Evolutionary conservation across 371 early-diverging fungal species (phyloP).

Genomic region (Mortierella polycephala): DNA sequence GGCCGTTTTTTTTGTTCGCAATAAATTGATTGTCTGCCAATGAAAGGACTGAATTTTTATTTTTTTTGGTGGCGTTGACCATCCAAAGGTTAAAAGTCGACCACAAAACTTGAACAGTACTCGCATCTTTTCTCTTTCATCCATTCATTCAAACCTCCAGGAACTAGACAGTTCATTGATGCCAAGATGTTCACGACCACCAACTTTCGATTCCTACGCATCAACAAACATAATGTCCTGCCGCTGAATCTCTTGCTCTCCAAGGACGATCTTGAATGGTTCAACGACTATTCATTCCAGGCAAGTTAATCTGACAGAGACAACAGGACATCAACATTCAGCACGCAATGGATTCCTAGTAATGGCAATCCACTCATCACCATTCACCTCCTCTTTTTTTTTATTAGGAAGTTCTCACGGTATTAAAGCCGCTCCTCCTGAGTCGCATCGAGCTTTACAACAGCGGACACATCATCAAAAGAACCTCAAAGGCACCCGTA

Average conservation of each 20-base stretch:
- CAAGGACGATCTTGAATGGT: conserved; percentile 51
- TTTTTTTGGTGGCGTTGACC: conserved; percentile 8
- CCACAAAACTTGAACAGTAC: too few relatives aligned
- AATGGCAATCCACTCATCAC: neutral
- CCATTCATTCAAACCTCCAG: neutral
- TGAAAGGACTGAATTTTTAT: neutral
- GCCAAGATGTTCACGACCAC: conserved; percentile 28
- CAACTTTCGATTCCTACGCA: conserved; percentile 48
- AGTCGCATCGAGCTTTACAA: conserved; percentile 30
- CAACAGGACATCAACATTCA: neutral
- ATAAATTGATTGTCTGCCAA: neutral
- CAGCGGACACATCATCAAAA: conserved; percentile 30
- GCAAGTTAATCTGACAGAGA: conserved; percentile 5
- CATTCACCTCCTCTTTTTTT: neutral
- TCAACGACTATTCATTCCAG: conserved; percentile 47
- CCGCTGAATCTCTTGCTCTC: conserved; percentile 42
- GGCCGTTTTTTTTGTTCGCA: neutral
- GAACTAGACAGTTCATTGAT: neutral
- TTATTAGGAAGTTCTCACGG: conserved; percentile 34
- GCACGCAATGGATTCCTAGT: neutral
- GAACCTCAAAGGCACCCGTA: conserved; percentile 7
- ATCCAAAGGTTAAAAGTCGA: neutral
- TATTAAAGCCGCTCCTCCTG: conserved; percentile 35
- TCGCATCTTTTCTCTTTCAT: neutral
- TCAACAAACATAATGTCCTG: conserved; percentile 36